Conservation (phyloP, 2,329 filamentous ascomycete genomes). For the Colletotrichum liriopes region DNA sequence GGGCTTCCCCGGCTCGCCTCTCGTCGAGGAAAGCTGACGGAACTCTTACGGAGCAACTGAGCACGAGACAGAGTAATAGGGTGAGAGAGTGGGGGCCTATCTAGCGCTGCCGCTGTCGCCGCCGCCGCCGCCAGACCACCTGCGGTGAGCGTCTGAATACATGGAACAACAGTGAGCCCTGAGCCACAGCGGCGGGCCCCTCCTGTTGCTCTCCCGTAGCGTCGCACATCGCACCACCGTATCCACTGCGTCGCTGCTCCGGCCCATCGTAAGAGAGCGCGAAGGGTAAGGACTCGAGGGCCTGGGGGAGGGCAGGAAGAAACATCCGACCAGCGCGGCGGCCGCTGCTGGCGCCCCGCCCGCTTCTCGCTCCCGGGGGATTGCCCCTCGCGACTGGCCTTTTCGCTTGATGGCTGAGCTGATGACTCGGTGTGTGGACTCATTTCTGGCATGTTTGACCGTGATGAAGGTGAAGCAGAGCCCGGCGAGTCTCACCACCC, state of each 20-base stretch:
- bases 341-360: background rate
- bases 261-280: slow-evolving; percentile 13
- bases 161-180: background rate
- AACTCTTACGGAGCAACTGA: slow-evolving; percentile 1
- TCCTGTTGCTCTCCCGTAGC: background rate
- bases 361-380: background rate
- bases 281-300: background rate
- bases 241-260: slow-evolving; percentile 24
- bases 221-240: slow-evolving; percentile 22
- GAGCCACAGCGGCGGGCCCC: background rate
- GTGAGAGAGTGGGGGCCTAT: too few relatives aligned
- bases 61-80: background rate
- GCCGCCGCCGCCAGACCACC: slow-evolving; percentile 1
- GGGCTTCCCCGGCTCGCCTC: slow-evolving; percentile 6
- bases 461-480: slow-evolving; percentile 2
- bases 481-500: background rate
- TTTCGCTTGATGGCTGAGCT: background rate
- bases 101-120: slow-evolving; percentile 6
- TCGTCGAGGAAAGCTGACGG: background rate
- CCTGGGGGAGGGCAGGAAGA: background rate
- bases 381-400: background rate
- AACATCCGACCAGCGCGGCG: background rate
- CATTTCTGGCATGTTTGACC: slow-evolving; percentile 14
- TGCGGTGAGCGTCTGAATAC: background rate
- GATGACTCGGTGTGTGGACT: background rate